Evolutionary conservation across 2,329 filamentous ascomycete genomes (phyloP), one percentile per base, ranked within the genome.

Genomic region (Alternaria brassicicola): DNA sequence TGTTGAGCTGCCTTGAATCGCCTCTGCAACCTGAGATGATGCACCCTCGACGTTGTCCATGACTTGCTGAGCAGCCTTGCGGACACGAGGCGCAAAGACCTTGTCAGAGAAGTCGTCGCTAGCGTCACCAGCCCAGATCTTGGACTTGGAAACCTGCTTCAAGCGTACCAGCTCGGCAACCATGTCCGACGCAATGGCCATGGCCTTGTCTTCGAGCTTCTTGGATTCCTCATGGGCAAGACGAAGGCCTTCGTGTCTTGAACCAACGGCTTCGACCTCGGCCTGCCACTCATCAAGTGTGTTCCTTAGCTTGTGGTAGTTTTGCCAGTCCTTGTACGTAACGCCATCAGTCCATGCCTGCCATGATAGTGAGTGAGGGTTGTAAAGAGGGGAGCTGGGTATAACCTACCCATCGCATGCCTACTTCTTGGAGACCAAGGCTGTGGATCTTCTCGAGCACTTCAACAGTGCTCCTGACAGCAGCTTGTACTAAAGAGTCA

Each of bases 291-390:
- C 87, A 46, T 89, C 88, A 51, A 97, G 91, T 12, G 90, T 89
- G 52, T 85, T 86, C 80, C 91, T 96, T 57, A 99, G 83, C 59
- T 91, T 87, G 76, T 98, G 93, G 73, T 97, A 99, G 76, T 94
- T 95, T 59, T 89, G 87, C 95, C 95, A 99, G 76, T 99, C 93
- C 76, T 96, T 93, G 83, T 99, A 97, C 1, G 94, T 96, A 61
- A 99, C 86, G 30, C 92, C 92, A 57, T 98, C 93, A 80, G 93
- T 95, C 89, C 92, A 96, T 12, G 94, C 93, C 55, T 58, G 33
- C 7, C n/a, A 21, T 31, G 9, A 19, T 19, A n/a, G 45, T 58
- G 46, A 58, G 55, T 38, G 30, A 19, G 8, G 33, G 9, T 33
- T 33, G 19, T n/a, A 6, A 17, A 21, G 10, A 30, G 8, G 28